A percentile compares a stretch with the other conserved stretches of the same genome.
Conservation (phyloP, 1,139 yeast genomes). For the Pichia sp. region DNA sequence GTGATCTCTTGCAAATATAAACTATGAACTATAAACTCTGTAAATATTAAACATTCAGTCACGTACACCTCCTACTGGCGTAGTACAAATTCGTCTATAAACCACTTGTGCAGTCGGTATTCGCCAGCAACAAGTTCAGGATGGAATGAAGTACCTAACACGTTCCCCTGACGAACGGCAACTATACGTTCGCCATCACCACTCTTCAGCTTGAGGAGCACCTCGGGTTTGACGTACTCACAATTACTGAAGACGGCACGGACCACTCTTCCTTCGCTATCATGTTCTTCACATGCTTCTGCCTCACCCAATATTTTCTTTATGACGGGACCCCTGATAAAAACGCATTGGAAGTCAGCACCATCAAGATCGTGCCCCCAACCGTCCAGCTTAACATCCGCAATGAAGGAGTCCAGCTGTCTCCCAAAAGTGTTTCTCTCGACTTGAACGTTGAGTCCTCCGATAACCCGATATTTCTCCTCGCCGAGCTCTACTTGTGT, state of each 20-base stretch:
- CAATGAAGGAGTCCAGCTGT: slow-evolving; percentile 61
- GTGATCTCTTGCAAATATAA: slow-evolving; percentile 1
- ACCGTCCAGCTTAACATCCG: slow-evolving; percentile 32
- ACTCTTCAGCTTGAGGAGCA: slow-evolving; percentile 16
- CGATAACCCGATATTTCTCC: slow-evolving; percentile 45
- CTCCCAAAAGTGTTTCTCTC: slow-evolving; percentile 75
- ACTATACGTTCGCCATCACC: slow-evolving; percentile 45
- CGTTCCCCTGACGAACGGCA: slow-evolving; percentile 64
- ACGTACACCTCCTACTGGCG: too few relatives aligned
- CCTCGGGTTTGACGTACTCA: neutral
- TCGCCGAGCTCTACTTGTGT: slow-evolving; percentile 39
- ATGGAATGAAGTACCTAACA: slow-evolving; percentile 73
- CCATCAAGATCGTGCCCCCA: slow-evolving; percentile 33
- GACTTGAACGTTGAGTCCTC: slow-evolving; percentile 61
- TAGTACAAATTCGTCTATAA: slow-evolving; percentile 41
- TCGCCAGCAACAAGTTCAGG: slow-evolving; percentile 61
- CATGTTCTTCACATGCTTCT: too few relatives aligned
- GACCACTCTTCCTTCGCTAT: too few relatives aligned
- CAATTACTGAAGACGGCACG: too few relatives aligned
- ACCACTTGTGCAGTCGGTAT: slow-evolving; percentile 64
- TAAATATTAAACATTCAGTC: too few relatives aligned
- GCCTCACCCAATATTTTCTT: slow-evolving; percentile 27
- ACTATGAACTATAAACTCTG: neutral
- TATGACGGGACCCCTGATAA: slow-evolving; percentile 77
- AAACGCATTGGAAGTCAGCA: slow-evolving; percentile 48